phyloP scores from a whole-genome alignment of 495 filamentous ascomycete species.

The Aspergillus avenaceus region DNA sequence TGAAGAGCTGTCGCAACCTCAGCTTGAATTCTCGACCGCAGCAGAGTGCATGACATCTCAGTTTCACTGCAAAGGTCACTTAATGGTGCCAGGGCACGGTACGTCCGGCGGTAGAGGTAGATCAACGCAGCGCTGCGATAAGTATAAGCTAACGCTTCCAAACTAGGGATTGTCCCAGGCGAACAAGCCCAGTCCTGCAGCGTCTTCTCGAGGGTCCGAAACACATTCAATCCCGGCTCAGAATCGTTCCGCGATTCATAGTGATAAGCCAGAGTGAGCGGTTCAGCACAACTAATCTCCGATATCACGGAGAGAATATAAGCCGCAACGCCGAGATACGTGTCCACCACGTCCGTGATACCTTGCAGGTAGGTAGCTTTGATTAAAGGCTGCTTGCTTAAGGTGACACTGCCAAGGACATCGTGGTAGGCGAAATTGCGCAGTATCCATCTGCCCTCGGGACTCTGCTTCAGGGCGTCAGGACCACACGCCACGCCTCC shows the following conservation, averaged over 20 bases:
- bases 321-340: neutral
- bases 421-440: constrained; percentile 1
- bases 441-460: neutral
- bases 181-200: neutral
- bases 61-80: too few relatives aligned
- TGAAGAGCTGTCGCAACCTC: neutral
- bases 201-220: neutral
- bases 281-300: neutral
- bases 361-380: neutral
- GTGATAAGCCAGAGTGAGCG: neutral
- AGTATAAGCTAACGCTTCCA: neutral
- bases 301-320: neutral
- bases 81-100: too few relatives aligned
- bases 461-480: neutral
- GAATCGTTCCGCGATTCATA: too few relatives aligned
- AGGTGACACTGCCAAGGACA: neutral
- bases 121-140: neutral
- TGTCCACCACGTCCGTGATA: neutral
- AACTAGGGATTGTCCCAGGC: neutral
- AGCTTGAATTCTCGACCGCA: neutral
- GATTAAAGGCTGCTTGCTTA: neutral
- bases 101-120: neutral
- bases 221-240: too few relatives aligned
- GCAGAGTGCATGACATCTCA: neutral
- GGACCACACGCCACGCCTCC: neutral